Base-by-base conservation (phyloP, 2,329 filamentous ascomycete species). In the Macrophomina pseudophaseolina region DNA sequence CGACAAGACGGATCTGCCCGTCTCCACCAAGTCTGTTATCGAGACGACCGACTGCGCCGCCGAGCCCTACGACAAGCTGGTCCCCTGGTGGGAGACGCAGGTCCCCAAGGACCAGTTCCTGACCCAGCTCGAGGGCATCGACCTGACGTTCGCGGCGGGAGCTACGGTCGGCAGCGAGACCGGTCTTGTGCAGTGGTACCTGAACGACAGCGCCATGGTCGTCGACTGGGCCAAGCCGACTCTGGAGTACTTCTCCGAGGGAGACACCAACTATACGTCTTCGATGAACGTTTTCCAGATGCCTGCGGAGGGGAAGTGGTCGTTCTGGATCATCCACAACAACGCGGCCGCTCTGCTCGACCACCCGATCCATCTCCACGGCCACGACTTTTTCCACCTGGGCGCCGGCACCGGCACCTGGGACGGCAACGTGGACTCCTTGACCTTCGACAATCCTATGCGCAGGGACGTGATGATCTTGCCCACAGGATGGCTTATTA, bases 251-350 rank as follows among this genome's bases (percentile, higher is more conserved):
- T 73, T 81, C 5, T 54, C 74, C 5, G 72, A 79, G 38, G 72
- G 72, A 12, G 69, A 69, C n/a, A 69, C 66, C 9, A 58, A 70
- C 63, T 75, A 74, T 32, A 28, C 14, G 7, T 64, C 68, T 2
- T 73, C 73, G 44, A 68, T 70, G 7, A 78, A 78, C 44, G 69
- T 78, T 33, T 71, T 73, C 48, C 71, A 72, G 46, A 74, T 77
- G 70, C 60, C 69, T 0, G 71, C 67, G 12, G 68, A 68, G 16
- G 70, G 70, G 12, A 66, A 67, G 70, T 83, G 81, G 82, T 82
- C 80, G 35, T 80, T 81, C 68, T 84, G 81, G 81, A 79, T 81
- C 67, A 81, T 85, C 56, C 81, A 84, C 65, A 74, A 74, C 4
- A 32, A 70, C 40, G 63, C 78, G 23, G 67, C 72, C 2, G 28